These are phyloP conservation scores for Alisma plantagoaquatica DNA, from an alignment of 106 monocot species.

Conservation along the genomic window DNA sequence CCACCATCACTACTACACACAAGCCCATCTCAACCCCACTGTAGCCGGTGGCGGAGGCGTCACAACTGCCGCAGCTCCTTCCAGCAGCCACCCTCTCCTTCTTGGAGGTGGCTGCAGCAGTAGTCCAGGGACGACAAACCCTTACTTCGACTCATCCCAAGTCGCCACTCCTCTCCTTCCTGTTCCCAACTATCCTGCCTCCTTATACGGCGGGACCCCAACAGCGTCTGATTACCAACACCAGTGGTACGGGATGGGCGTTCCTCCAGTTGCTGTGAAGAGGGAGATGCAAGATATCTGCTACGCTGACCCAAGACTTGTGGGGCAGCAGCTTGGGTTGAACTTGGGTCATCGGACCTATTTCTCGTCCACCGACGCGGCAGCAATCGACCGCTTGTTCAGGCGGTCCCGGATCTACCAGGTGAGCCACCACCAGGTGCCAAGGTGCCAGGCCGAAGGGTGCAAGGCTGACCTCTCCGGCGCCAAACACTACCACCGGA, in stretches of 20 bases:
- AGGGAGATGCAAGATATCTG: not conserved
- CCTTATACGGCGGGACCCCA: too few species aligned
- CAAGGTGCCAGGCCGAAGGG: constrained; percentile 33
- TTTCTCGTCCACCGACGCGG: constrained; percentile 24
- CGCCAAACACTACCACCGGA: constrained; percentile 35
- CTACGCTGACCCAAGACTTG: not conserved
- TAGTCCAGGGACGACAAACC: too few species aligned
- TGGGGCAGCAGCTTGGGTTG: constrained; percentile 15
- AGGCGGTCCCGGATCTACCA: not conserved
- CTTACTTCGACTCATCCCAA: too few species aligned
- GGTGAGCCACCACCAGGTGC: not conserved
- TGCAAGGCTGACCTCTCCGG: constrained; percentile 24
- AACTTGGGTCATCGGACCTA: constrained; percentile 35
- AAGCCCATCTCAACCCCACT: not conserved
- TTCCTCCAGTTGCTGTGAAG: too few species aligned
- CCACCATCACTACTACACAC: too few species aligned
- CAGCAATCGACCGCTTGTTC: constrained; percentile 12
- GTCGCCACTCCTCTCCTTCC: too few species aligned
- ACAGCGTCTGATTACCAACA: too few species aligned
- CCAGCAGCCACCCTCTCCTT: not conserved
- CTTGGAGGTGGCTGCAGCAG: too few species aligned
- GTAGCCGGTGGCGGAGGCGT: not conserved
- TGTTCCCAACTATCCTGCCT: too few species aligned
- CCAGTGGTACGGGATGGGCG: too few species aligned
- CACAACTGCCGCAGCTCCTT: not conserved